phyloP scores from a whole-genome alignment of 768 basidiomycete genomes.

The Tulasnella sp. region DNA sequence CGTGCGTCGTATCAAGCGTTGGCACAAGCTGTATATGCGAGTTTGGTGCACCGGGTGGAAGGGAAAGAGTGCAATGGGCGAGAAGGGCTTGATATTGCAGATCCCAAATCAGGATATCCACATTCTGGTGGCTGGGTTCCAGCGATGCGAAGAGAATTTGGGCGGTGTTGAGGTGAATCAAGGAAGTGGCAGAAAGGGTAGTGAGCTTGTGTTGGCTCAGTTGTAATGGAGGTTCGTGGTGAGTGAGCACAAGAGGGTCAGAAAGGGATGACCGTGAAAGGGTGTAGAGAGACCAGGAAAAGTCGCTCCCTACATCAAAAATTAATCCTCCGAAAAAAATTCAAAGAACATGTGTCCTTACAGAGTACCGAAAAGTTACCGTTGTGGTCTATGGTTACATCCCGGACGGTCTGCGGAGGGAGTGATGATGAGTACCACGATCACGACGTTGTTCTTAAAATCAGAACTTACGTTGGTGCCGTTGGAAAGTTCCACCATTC shows the following conservation, averaged over 20 bases:
- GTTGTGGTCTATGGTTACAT: constrained; percentile 24
- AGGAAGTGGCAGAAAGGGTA: neutral
- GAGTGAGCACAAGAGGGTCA: neutral
- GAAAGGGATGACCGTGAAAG: constrained; percentile 4
- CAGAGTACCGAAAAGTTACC: constrained; percentile 25
- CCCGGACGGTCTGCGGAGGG: constrained; percentile 3
- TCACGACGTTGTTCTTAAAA: neutral
- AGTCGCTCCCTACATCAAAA: neutral
- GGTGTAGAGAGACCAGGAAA: neutral
- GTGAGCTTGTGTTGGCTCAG: constrained; percentile 9
- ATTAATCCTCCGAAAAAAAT: neutral
- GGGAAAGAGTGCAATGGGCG: neutral
- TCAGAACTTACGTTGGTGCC: neutral
- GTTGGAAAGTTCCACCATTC: neutral
- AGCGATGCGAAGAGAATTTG: constrained; percentile 22
- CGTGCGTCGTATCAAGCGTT: neutral
- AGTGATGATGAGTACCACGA: neutral
- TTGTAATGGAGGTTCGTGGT: neutral
- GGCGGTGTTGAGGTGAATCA: constrained; percentile 25
- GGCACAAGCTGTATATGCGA: neutral
- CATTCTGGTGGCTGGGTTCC: constrained; percentile 5
- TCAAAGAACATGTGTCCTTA: neutral
- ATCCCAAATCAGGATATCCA: constrained; percentile 24
- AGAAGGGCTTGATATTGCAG: constrained; percentile 22
- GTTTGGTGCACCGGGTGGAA: neutral